A percentile compares a stretch with the other conserved stretches of the same genome.
phyloP scores from a whole-genome alignment of 148 eudicot species.

The Suaeda aralocaspica region DNA sequence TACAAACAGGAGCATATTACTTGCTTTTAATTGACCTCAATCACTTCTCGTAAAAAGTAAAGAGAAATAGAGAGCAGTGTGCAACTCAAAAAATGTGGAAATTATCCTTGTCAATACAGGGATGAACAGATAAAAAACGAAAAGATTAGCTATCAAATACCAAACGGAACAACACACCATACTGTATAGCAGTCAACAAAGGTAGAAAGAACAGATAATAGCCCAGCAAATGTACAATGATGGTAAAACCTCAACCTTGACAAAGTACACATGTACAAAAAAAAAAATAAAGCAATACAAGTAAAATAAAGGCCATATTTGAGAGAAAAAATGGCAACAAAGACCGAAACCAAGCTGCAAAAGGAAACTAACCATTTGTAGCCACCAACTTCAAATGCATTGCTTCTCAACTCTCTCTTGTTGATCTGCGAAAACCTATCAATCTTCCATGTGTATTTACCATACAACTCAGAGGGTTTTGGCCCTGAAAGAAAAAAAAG shows the following conservation, averaged over 20 bases:
- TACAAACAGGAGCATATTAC: not conserved
- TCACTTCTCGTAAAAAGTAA: not conserved
- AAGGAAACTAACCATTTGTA: conserved; percentile 73
- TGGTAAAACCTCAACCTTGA: not conserved
- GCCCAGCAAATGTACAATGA: not conserved
- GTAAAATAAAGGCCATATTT: not conserved
- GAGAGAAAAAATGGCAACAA: not conserved
- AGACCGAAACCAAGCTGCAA: conserved; percentile 2
- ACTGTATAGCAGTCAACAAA: not conserved
- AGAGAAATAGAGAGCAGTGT: not conserved
- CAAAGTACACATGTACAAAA: not conserved
- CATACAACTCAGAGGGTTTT: conserved; percentile 70
- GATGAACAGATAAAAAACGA: not conserved
- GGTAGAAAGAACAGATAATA: not conserved
- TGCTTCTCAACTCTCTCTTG: conserved; percentile 91
- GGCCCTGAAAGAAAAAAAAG: conserved; percentile 45
- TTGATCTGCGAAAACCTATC: conserved; percentile 79
- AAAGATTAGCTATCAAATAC: not conserved
- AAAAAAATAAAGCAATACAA: not conserved
- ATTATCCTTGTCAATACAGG: not conserved
- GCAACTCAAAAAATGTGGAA: no score
- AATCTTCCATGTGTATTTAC: conserved; percentile 83
- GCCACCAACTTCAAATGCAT: conserved; percentile 91
- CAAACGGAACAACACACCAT: not conserved
- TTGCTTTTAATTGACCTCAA: not conserved